Percentiles rank a stretch among this genome's conserved stretches.
phyloP scores from a whole-genome alignment of 257 asterid genomes.

The Solanum bulbocastanum region DNA sequence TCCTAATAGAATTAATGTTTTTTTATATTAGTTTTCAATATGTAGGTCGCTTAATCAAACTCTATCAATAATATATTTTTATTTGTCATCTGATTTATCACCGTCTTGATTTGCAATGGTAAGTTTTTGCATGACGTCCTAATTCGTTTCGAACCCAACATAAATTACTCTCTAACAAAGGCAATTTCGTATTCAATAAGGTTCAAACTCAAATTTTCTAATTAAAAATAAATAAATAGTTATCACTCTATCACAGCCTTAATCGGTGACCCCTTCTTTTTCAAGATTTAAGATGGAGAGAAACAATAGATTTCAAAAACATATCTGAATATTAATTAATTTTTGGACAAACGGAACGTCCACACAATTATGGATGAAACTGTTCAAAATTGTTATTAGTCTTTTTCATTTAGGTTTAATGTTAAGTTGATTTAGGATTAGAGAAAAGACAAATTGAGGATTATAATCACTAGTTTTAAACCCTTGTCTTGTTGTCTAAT shows the following conservation, averaged over 20 bases:
- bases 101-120: too few species aligned
- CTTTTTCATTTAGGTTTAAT: neutral
- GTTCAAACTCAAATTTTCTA: rapidly evolving
- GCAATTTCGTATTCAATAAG: neutral
- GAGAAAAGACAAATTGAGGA: neutral
- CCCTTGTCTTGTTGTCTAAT: neutral
- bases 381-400: neutral
- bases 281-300: neutral
- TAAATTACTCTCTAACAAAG: neutral
- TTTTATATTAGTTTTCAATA: too few species aligned
- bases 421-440: neutral
- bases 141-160: too few species aligned
- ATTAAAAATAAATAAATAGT: neutral
- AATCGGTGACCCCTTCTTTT: neutral
- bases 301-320: neutral
- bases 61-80: too few species aligned
- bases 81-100: too few species aligned
- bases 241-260: neutral
- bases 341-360: neutral
- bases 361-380: neutral
- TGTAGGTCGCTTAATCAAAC: too few species aligned
- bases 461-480: neutral
- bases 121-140: too few species aligned
- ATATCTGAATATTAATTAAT: neutral
- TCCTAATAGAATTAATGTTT: too few species aligned